These are phyloP conservation scores for Ustilago trichophora DNA, from an alignment of 1,284 basidiomycete species.

Conservation along the genomic window DNA sequence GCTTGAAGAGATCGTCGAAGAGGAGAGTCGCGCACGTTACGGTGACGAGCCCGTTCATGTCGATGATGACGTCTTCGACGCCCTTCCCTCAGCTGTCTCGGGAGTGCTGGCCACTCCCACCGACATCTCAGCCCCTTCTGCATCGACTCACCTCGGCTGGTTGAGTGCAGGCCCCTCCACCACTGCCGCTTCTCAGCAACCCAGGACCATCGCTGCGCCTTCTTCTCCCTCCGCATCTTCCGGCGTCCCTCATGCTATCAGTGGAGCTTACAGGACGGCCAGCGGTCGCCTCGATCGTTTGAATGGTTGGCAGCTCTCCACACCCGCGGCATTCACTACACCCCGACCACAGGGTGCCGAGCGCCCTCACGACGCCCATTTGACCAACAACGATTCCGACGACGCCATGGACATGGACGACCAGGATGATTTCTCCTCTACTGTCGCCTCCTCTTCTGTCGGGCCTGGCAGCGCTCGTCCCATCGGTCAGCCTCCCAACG, in stretches of 20 bases:
- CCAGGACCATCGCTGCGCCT: neutral
- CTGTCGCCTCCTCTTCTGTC: conserved; percentile 8
- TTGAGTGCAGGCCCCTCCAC: conserved; percentile 32
- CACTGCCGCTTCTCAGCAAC: conserved; percentile 1
- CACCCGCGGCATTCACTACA: conserved; percentile 7
- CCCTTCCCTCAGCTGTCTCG: conserved; percentile 4
- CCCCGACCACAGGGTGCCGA: conserved; percentile 1
- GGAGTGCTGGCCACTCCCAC: conserved; percentile 1
- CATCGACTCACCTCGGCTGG: conserved; percentile 38
- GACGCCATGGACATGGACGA: conserved; percentile 47
- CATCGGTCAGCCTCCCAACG: conserved; percentile 25
- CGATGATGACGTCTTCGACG: conserved; percentile 5
- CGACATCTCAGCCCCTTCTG: conserved; percentile 2
- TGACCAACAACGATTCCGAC: conserved; percentile 16
- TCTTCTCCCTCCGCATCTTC: conserved; percentile 8
- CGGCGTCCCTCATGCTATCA: conserved; percentile 16
- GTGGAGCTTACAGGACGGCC: conserved; percentile 18
- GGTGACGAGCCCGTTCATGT: conserved; percentile 24
- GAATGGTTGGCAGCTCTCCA: conserved; percentile 37
- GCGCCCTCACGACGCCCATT: neutral
- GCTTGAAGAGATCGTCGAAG: conserved; percentile 56
- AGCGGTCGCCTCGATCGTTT: conserved; percentile 38
- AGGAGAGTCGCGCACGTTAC: conserved; percentile 44
- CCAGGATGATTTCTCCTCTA: conserved; percentile 11
- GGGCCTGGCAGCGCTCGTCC: neutral